A percentile compares a stretch with the other conserved stretches of the same genome.
Conservation (phyloP, 495 filamentous ascomycete genomes). For the Hyphodiscus hymeniophilus region DNA sequence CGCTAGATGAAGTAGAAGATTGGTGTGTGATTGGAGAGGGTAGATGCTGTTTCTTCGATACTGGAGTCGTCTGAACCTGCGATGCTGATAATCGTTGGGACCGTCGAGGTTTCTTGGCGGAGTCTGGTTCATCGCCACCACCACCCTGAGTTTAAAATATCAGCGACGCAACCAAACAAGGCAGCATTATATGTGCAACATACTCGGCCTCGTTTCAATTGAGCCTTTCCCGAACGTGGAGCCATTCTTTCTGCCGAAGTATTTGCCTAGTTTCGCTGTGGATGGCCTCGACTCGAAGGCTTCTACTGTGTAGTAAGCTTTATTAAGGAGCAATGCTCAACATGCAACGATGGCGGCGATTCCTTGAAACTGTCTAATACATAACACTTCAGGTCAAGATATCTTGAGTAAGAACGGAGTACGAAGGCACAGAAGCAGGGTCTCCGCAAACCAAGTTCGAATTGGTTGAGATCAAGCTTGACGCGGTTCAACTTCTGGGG, state of each 20-base stretch:
- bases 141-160: slow-evolving; percentile 21
- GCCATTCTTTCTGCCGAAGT: slow-evolving; percentile 31
- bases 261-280: not conserved
- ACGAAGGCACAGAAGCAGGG: too few species aligned
- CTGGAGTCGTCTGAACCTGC: slow-evolving; percentile 48
- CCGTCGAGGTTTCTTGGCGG: slow-evolving; percentile 59
- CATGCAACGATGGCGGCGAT: too few species aligned
- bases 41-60: slow-evolving; percentile 55
- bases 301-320: too few species aligned
- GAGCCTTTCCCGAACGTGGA: slow-evolving; percentile 44
- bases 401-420: too few species aligned
- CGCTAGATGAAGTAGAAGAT: slow-evolving; percentile 43
- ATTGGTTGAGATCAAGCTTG: too few species aligned
- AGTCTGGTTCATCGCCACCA: slow-evolving; percentile 33
- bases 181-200: slow-evolving; percentile 18
- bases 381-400: too few species aligned
- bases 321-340: too few species aligned
- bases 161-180: slow-evolving; percentile 13
- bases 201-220: slow-evolving; percentile 46
- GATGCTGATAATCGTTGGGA: slow-evolving; percentile 43
- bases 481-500: too few species aligned
- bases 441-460: too few species aligned
- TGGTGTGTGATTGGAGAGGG: slow-evolving; percentile 73
- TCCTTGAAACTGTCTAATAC: too few species aligned
- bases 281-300: too few species aligned